Percentiles rank a stretch among this genome's conserved stretches.
Evolutionary conservation across 192 early-diverging fungal genomes (phyloP).

Genomic region (Allomyces javanicus): DNA sequence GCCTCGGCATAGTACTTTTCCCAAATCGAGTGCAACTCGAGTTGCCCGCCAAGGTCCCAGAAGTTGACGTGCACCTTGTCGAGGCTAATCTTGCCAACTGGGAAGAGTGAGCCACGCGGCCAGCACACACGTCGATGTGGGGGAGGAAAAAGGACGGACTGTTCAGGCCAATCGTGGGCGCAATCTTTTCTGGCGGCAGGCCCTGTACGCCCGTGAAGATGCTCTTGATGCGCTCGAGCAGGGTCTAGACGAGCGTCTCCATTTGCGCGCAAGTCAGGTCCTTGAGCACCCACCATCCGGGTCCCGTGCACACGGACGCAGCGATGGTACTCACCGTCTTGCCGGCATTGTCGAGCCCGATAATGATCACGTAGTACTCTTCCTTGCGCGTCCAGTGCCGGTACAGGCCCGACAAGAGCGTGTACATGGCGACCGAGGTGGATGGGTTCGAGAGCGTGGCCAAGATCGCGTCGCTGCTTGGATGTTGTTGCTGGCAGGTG

Average conservation of each 20-base stretch:
- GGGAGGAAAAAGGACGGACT: conserved; percentile 24
- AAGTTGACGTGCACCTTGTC: conserved; percentile 57
- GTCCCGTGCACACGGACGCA: neutral
- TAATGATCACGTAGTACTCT: conserved; percentile 85
- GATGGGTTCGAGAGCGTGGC: no score
- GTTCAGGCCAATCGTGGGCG: conserved; percentile 85
- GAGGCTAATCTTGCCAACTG: conserved; percentile 62
- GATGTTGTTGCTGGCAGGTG: no score
- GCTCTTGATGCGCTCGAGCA: conserved; percentile 77
- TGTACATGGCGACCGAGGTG: conserved; percentile 45
- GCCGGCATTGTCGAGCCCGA: conserved; percentile 93
- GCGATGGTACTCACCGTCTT: conserved; percentile 49
- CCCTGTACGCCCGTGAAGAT: conserved; percentile 47
- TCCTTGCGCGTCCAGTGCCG: conserved; percentile 70
- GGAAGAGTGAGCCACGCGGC: neutral
- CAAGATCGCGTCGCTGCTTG: no score
- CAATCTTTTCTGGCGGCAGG: conserved; percentile 74
- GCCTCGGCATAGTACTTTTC: conserved; percentile 80
- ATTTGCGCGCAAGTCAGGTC: no score
- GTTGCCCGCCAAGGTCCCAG: conserved; percentile 87
- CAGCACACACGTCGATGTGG: neutral
- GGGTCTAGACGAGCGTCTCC: conserved; percentile 31
- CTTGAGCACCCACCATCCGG: no score
- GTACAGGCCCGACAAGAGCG: conserved; percentile 77
- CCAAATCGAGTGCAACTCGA: conserved; percentile 78